Base-by-base conservation (phyloP, 257 asterid genomes). In the Oldenlandia corymbosa region DNA sequence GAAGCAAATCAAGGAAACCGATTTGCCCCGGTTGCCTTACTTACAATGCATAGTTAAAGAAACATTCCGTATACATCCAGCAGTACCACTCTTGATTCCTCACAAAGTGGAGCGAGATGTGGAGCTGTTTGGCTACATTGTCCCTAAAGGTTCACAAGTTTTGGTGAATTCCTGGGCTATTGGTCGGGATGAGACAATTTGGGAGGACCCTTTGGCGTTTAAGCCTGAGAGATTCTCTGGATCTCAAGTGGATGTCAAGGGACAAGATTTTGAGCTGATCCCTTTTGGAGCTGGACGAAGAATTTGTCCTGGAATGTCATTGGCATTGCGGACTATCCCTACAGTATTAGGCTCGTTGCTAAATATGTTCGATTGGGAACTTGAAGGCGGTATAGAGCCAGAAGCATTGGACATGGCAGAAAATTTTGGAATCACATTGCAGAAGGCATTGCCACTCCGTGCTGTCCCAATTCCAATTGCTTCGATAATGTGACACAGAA, bases 201-300 rank as follows among this genome's bases (percentile, higher is more conserved):
- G 96, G 96, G 54, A 74, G 26, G 61, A 78, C 1, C 89, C 95
- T 5, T 41, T 83, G 53, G 76, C 60, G 43, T 89, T 89, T 75
- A 83, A 81, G 36, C 97, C 94, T 0, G 86, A 85, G 62, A 78
- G 95, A 34, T 89, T 85, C 60, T 23, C 75, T 53, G 81, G 67
- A 0, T 63, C 81, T 0, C 82, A 85, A 10, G 18, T 79, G 20
- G 97, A 87, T 34, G 41, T 83, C 72, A 49, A 76, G 10, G 95
- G 94, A n/a, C 58, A 69, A 20, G 81, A 87, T 64, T 84, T 83
- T 60, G 91, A 87, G 76, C 69, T 89, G 52, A 79, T 86, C 50
- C 91, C 97, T 5, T 89, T 89, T 39, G 94, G 97, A 2, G 87
- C 83, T 2, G 94, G 97, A 21, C 41, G 97, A 16, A 75, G 95